Evolutionary conservation across 2,329 filamentous ascomycete genomes (phyloP), one percentile per base, ranked within the genome.

Genomic region (Penicillium sp.): DNA sequence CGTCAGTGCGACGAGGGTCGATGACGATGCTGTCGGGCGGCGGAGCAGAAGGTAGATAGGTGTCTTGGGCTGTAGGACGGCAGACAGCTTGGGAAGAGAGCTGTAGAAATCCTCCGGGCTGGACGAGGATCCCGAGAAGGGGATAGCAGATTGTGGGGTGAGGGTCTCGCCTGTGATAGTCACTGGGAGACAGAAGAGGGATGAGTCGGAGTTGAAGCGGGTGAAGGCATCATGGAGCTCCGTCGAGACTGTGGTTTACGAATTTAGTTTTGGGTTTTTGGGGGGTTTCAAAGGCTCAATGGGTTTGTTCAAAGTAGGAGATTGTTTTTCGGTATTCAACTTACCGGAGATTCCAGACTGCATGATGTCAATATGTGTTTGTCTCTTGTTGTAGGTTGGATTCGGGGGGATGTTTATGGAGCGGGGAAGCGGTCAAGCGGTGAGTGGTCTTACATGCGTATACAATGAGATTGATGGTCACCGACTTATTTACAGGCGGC

Each of bases 31-130:
- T 11, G 58, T 62, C 2, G 80, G 74, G 52, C 80, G 79, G 58
- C 85, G 85, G 61, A 88, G 79, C 54, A 88, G 77, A 56, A 88
- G 80, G 74, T 88, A 88, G 51, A 84, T 75, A 2, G 86, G 84
- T 33, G 78, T 78, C 60, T 81, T 83, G 58, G 82, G 79, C 33
- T 81, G 77, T 59, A 88, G 76, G 69, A 83, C 76, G 8, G 78
- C 69, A 52, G 77, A 70, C 39, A 88, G 78, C 52, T 75, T 69
- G 5, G 75, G 70, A 10, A 85, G 77, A 11, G 82, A 81, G 23
- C 78, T 71, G 69, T 80, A 80, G 72, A 85, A 85, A 16, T 78
- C 75, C 33, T 79, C 59, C 27, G 59, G 55, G 59, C 67, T 65
- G n/a, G 74, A 66, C 59, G 78, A 77, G 33, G 61, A 56, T 53